Base-by-base conservation (phyloP, 2,329 filamentous ascomycete genomes). In the Fusarium tjaetaba region DNA sequence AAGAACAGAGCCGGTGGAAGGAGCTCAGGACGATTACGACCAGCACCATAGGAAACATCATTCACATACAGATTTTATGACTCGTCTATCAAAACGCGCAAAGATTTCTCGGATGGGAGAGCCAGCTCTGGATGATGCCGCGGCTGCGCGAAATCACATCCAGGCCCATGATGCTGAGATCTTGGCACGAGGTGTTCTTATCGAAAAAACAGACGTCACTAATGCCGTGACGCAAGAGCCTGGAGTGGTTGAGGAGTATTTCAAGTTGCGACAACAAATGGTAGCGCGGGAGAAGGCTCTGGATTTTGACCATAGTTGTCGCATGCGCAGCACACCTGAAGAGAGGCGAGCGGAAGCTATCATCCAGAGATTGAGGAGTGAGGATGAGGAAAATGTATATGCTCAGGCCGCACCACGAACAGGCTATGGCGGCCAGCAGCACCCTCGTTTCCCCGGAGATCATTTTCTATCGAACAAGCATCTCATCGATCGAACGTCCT, bases 391-490 rank as follows among this genome's bases (percentile, higher is more conserved):
- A 15, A 42, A 65, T 5, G 64, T 87, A 43, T 88, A 85, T 71
- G 78, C 70, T 15, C 55, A 45, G 11, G 82, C 82, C 20, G 41
- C 62, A 14, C 62, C 79, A 11, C 77, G 82, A 24, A 58, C 43
- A 14, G 86, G 86, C 13, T 82, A 81, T 61, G 81, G 78, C 18
- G 84, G 84, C 7, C 87, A 88, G 78, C 70, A 72, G 28, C 87
- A 88, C 61, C 72, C 77, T 7, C 82, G 84, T 11, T 86, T 86
- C 60, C 76, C 85, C 1, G 87, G 86, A 32, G 88, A 90, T 74
- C 89, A 91, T 78, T 92, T 90, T 77, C 81, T 91, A 30, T 85
- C 86, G 58, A 90, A 90, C 74, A 79, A 84, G 49, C 80, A 86
- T 60, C 80, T 89, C 45, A 89, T 92, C 73, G 80, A 86, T 42